Evolutionary conservation across 1,139 yeast genomes (phyloP), one percentile per base, ranked within the genome.

Genomic region (Debaryomyces sp.): DNA sequence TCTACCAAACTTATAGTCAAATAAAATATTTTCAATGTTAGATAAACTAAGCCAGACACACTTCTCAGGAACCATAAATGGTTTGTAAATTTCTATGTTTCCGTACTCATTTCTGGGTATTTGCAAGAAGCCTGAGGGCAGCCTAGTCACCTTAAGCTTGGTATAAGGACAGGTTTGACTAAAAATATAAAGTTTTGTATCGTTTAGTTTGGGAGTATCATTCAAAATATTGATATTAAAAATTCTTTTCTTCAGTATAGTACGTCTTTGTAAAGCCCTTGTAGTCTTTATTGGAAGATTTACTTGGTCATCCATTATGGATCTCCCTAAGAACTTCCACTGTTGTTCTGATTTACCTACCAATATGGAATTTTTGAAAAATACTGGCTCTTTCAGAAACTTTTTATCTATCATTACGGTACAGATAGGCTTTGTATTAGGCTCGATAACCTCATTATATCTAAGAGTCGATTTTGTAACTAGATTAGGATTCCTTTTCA

Each of bases 281-380:
- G 66, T 57, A 1, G 50, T 41, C 47, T 67, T 70, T 5, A 70
- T 54, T 1, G 66, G 68, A 1, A 43, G 44, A 0, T 50, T 48
- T 1, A 56, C n/a, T 44, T 67, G 59, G 0, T 50, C 57, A 4
- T 62, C 61, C 29, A 48, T 53, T 8, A 72, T 54, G 6, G 75
- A 69, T 41, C 78, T 54, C 1, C 76, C 78, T 21, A 70, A 51
- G 47, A 70, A 64, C 50, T 69, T 71, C 78, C 78, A 73, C 45
- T 70, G 77, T 21, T 64, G 66, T 45, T 62, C 68, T 0, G 77
- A 70, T 52, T 68, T 72, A 2, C 75, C 76, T 3, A 63, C 63
- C 7, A 63, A 40, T 1, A 71, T 51, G 8, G 58, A 47, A 38
- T 62, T 58, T 44, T 65, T 63, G 44, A 64, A 66, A 51, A 55